These are phyloP conservation scores for Aspergillus ochraceoroseus DNA, from an alignment of 2,329 filamentous ascomycete genomes.

Conservation along the genomic window DNA sequence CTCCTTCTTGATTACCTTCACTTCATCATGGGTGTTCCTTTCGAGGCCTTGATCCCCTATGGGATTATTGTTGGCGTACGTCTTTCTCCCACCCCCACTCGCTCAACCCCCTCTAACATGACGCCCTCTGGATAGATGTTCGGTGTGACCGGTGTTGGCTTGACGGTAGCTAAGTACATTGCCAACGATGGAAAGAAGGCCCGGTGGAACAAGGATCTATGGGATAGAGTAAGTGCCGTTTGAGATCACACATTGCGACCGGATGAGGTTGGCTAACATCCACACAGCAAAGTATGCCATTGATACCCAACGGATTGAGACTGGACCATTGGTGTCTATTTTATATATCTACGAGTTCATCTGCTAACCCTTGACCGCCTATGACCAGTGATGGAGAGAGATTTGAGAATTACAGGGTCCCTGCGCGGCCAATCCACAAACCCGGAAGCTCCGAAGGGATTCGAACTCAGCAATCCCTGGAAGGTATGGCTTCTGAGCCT, in stretches of 20 bases:
- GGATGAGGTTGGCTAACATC: conserved; percentile 38
- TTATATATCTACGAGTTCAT: neutral
- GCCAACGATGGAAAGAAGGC: conserved; percentile 60
- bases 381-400: conserved; percentile 60
- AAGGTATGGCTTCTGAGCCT: conserved; percentile 50
- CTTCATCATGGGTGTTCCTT: conserved; percentile 58
- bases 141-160: conserved; percentile 54
- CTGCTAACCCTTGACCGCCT: conserved; percentile 23
- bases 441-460: conserved; percentile 55
- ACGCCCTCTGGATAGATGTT: conserved; percentile 50
- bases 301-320: conserved; percentile 14
- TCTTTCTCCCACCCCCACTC: conserved; percentile 21
- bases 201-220: conserved; percentile 57
- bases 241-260: conserved; percentile 16
- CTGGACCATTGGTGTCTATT: neutral
- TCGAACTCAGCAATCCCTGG: conserved; percentile 65
- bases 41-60: conserved; percentile 61
- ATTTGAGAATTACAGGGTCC: conserved; percentile 58
- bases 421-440: conserved; percentile 59
- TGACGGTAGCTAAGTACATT: conserved; percentile 55
- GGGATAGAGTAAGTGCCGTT: conserved; percentile 56
- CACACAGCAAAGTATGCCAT: conserved; percentile 50
- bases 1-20: conserved; percentile 8
- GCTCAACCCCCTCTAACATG: conserved; percentile 5
- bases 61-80: conserved; percentile 59